Evolutionary conservation across 2,329 filamentous ascomycete species (phyloP).

Genomic region (Cadophora sp.): DNA sequence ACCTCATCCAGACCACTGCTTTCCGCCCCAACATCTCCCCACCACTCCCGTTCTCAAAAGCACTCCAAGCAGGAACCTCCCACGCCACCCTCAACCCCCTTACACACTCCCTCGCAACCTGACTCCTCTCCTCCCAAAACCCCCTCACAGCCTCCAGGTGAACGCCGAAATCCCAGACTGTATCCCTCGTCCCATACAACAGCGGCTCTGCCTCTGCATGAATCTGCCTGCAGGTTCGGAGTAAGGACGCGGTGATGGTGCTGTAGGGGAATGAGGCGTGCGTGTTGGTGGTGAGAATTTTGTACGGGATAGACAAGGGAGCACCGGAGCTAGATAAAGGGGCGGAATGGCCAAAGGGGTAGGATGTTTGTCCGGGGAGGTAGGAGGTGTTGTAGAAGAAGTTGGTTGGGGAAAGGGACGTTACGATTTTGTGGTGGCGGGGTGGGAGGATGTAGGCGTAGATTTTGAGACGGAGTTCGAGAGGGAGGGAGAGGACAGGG

Average conservation of each 20-base stretch:
- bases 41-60: constrained; percentile 1
- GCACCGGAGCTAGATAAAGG: constrained; percentile 11
- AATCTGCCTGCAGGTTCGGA: constrained; percentile 32
- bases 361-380: constrained; percentile 28
- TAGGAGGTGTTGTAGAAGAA: constrained; percentile 35
- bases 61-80: constrained; percentile 27
- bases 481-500: constrained; percentile 38
- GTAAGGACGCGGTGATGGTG: constrained; percentile 31
- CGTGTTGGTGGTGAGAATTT: constrained; percentile 37
- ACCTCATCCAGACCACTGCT: constrained; percentile 32
- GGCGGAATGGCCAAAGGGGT: constrained; percentile 30
- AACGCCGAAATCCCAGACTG: constrained; percentile 37
- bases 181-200: constrained; percentile 33
- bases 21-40: neutral
- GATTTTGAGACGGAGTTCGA: constrained; percentile 38
- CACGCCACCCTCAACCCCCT: constrained; percentile 35
- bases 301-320: constrained; percentile 35
- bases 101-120: constrained; percentile 27
- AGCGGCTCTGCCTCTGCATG: constrained; percentile 35
- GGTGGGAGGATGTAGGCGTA: constrained; percentile 39
- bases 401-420: constrained; percentile 39
- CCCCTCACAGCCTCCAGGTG: constrained; percentile 33
- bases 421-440: constrained; percentile 39
- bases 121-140: constrained; percentile 36
- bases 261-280: constrained; percentile 22